phyloP scores from a whole-genome alignment of 306 rosid species.

The Cucurbita ficifolia region DNA sequence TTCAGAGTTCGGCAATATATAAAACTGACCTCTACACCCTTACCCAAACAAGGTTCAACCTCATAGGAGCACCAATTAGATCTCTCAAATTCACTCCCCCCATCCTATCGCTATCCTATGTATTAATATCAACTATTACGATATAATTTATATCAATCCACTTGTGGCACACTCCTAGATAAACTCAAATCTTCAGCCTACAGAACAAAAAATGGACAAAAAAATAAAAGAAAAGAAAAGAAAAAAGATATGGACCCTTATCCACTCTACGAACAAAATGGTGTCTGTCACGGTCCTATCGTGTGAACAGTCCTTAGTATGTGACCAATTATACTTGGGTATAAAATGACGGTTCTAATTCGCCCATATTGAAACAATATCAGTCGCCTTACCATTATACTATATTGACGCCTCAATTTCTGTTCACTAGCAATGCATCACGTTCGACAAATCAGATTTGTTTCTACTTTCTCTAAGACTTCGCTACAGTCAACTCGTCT shows the following conservation, averaged over 20 bases:
- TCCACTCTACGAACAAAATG: neutral
- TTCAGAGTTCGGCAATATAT: neutral
- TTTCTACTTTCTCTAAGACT: neutral
- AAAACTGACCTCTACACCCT: neutral
- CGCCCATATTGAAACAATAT: neutral
- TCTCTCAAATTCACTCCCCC: neutral
- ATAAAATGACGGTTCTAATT: neutral
- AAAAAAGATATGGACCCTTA: no score
- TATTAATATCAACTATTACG: neutral
- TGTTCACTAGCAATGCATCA: neutral
- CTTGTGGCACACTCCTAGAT: neutral
- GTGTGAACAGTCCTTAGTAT: neutral
- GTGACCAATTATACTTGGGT: neutral
- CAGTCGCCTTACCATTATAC: neutral
- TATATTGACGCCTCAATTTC: neutral
- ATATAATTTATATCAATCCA: neutral
- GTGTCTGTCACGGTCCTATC: slow-evolving; percentile 1
- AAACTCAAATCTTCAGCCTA: slow-evolving; percentile 1
- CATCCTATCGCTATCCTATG: neutral
- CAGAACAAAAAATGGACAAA: neutral
- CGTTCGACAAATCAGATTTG: neutral
- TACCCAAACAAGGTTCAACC: neutral
- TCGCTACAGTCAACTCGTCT: neutral
- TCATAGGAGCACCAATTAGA: neutral
- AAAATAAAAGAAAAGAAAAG: neutral